These are phyloP conservation scores for Pichia kluyveri DNA, from an alignment of 805 yeast species.

Conservation along the genomic window DNA sequence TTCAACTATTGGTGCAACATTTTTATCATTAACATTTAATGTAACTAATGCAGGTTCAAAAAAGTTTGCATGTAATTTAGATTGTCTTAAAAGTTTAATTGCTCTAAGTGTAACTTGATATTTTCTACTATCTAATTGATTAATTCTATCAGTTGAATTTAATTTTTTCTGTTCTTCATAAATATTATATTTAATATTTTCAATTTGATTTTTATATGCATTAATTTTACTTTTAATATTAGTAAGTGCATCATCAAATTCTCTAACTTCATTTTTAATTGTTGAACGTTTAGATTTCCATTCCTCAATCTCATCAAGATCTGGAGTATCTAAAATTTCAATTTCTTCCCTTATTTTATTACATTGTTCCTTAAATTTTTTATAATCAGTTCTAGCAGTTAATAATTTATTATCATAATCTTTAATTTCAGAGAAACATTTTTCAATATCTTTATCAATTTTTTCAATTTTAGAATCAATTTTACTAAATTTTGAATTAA, in stretches of 20 bases:
- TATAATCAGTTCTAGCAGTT: slow-evolving; percentile 27
- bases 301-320: slow-evolving; percentile 15
- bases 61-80: slow-evolving; percentile 26
- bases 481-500: background rate
- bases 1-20: slow-evolving; percentile 48
- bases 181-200: slow-evolving; percentile 13
- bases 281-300: slow-evolving; percentile 19
- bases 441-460: slow-evolving; percentile 20
- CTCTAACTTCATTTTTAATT: slow-evolving; percentile 16
- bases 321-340: slow-evolving; percentile 8
- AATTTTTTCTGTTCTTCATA: slow-evolving; percentile 16
- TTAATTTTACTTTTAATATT: slow-evolving; percentile 11
- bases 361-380: slow-evolving; percentile 18
- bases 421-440: slow-evolving; percentile 25
- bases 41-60: slow-evolving; percentile 71
- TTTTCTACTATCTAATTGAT: slow-evolving; percentile 30
- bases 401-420: slow-evolving; percentile 29
- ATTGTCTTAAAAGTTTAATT: slow-evolving; percentile 33
- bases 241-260: slow-evolving; percentile 13
- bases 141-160: slow-evolving; percentile 42
- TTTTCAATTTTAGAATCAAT: slow-evolving; percentile 8
- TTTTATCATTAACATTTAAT: slow-evolving; percentile 41
- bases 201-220: slow-evolving; percentile 9
- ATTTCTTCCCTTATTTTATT: slow-evolving; percentile 7
- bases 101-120: slow-evolving; percentile 26